Conservation (phyloP, 1,139 yeast genomes). For the Protomyces arabidopsidicola region DNA sequence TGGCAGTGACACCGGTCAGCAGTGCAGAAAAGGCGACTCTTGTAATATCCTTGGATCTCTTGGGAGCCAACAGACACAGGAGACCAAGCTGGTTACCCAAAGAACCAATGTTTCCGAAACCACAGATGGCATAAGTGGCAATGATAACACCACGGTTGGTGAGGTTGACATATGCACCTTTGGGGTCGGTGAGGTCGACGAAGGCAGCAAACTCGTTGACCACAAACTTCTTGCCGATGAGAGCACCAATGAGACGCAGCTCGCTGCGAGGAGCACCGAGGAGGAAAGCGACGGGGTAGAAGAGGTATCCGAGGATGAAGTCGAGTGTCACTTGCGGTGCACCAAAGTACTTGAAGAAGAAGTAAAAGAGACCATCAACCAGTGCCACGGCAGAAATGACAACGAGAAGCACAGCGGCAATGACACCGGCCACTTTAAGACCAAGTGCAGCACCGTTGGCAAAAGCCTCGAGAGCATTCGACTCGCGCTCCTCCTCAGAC, state of each 20-base stretch:
- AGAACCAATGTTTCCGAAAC: constrained; percentile 62
- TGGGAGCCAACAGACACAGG: constrained; percentile 55
- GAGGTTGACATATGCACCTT: constrained; percentile 49
- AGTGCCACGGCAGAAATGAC: constrained; percentile 60
- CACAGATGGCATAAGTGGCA: constrained; percentile 63
- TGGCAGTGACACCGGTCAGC: constrained; percentile 53
- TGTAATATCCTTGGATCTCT: constrained; percentile 51
- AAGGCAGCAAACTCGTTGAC: constrained; percentile 65
- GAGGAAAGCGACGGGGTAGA: constrained; percentile 57
- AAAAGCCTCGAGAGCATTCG: constrained; percentile 62
- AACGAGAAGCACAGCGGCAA: constrained; percentile 59
- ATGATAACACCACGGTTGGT: constrained; percentile 54
- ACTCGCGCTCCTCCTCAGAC: constrained; percentile 44
- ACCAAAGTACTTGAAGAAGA: constrained; percentile 65
- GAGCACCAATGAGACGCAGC: constrained; percentile 49
- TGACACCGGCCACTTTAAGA: constrained; percentile 55
- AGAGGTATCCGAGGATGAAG: constrained; percentile 53
- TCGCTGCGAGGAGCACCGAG: constrained; percentile 60
- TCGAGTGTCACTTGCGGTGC: constrained; percentile 52
- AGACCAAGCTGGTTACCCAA: constrained; percentile 64
- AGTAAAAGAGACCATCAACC: constrained; percentile 54
- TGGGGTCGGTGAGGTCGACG: constrained; percentile 42
- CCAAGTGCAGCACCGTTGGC: constrained; percentile 62
- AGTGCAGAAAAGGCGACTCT: constrained; percentile 50
- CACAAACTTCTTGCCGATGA: constrained; percentile 56